Conservation (phyloP, 2,329 filamentous ascomycete genomes). For the Balansia obtecta region DNA sequence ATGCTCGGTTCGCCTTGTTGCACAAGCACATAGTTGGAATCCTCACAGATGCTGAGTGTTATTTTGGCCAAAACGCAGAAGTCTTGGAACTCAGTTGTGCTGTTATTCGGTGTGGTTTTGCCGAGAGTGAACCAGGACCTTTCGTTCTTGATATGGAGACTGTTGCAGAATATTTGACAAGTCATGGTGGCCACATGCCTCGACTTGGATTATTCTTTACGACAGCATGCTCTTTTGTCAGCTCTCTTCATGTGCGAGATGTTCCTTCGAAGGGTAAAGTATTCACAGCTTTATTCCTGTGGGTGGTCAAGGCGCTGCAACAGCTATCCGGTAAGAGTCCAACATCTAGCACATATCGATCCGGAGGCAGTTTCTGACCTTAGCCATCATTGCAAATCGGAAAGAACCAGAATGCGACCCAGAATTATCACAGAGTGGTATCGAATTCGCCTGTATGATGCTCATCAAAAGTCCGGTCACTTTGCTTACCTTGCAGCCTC, state of each 20-base stretch:
- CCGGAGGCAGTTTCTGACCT: neutral
- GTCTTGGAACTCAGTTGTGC: constrained; percentile 60
- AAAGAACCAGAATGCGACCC: constrained; percentile 56
- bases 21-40: constrained; percentile 36
- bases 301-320: constrained; percentile 50
- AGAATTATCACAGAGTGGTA: constrained; percentile 60
- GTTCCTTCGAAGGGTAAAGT: constrained; percentile 32
- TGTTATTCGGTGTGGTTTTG: constrained; percentile 62
- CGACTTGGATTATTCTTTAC: constrained; percentile 57
- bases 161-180: constrained; percentile 54
- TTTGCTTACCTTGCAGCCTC: constrained; percentile 44
- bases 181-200: constrained; percentile 46
- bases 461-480: constrained; percentile 48
- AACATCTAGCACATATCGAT: neutral
- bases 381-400: constrained; percentile 13
- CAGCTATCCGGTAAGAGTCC: constrained; percentile 39
- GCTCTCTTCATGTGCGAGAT: constrained; percentile 38
- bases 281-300: constrained; percentile 41
- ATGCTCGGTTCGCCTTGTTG: constrained; percentile 17
- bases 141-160: constrained; percentile 60
- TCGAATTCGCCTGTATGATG: constrained; percentile 58
- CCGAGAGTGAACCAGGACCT: constrained; percentile 59
- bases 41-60: constrained; percentile 31
- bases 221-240: constrained; percentile 59
- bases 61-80: constrained; percentile 50